Evolutionary conservation across 1,139 yeast species (phyloP), one percentile per base, ranked within the genome.

Genomic region (Diutina rugosa): DNA sequence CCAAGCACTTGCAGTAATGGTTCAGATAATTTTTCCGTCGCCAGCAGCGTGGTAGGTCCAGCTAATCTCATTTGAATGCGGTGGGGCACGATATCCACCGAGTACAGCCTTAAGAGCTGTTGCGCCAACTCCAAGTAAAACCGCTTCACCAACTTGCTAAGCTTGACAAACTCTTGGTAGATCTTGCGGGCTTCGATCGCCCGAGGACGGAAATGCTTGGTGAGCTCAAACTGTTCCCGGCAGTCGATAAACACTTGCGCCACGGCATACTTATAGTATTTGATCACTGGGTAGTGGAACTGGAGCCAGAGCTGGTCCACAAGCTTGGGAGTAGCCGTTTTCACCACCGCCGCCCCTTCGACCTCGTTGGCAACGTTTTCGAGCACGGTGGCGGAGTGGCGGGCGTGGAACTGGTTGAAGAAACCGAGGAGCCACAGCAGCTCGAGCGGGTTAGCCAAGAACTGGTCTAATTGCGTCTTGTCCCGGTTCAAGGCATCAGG

Each of bases 201-300:
- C 58, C 63, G 72, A 58, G 70, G 65, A 61, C 62, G 63, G 67
- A 44, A 59, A 58, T 44, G 56, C 16, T 61, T 64, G 58, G 56
- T 59, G 30, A 6, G 47, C 51, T 38, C 63, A 55, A 57, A 64
- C 9, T 60, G 61, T 2, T 61, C 61, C 6, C 56, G 55, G 56
- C 62, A 61, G 7, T 55, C 64, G 28, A 63, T 59, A 52, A 61
- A 70, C 35, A 72, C 61, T 2, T 62, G 63, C 6, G 70, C 69
- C 63, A 78, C 81, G 55, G 71, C 76, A 10, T 64, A 61, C 61
- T 77, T 79, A 61, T 73, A 84, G 64, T 76, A 77, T 61, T 82
- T 83, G 59, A 84, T 74, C 1, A 81, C 76, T 0, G 89, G 89
- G 61, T 83, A 82, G 62, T 83, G 86, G 62, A 85, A 77, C 16